Evolutionary conservation across 1,139 yeast genomes (phyloP).

Genomic region (Yamadazyma aaseri): DNA sequence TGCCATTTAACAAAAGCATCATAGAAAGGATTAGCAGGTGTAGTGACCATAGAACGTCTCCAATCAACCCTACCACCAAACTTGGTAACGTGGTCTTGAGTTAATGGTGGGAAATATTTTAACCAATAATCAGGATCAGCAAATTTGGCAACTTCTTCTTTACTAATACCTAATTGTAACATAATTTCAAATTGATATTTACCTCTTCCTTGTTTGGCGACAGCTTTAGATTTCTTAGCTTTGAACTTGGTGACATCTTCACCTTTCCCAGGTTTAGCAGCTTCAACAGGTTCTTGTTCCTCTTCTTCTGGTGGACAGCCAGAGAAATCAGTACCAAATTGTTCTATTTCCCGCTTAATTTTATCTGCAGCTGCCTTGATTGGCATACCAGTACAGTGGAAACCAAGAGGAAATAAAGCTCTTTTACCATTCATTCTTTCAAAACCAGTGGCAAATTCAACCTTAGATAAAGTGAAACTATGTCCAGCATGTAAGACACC

Average conservation of each 20-base stretch:
- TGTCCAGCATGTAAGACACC: conserved; percentile 99
- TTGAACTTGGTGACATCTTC: conserved; percentile 87
- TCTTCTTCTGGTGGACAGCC: conserved; percentile 60
- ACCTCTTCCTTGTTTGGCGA: conserved; percentile 88
- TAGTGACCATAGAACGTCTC: conserved; percentile 96
- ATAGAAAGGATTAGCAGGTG: conserved; percentile 92
- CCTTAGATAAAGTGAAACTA: conserved; percentile 91
- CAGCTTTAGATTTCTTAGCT: conserved; percentile 91
- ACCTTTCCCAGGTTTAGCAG: conserved; percentile 35
- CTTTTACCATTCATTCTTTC: conserved; percentile 93
- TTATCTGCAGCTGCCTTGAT: conserved; percentile 97
- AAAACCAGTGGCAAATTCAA: conserved; percentile 89
- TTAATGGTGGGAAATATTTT: conserved; percentile 85
- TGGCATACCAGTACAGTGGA: conserved; percentile 99
- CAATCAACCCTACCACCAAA: conserved; percentile 97
- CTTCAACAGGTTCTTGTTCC: conserved; percentile 25
- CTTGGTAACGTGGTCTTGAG: conserved; percentile 72
- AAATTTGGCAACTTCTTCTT: conserved; percentile 78
- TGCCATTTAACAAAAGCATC: conserved; percentile 98
- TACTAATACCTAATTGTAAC: conserved; percentile 87
- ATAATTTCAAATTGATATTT: conserved; percentile 95
- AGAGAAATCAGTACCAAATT: conserved; percentile 80
- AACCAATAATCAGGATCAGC: conserved; percentile 93
- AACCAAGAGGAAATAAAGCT: conserved; percentile 93
- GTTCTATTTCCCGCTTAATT: conserved; percentile 85